These are phyloP conservation scores for Oligophagozyma castellii DNA, from an alignment of 1,139 yeast species.

Conservation along the genomic window DNA sequence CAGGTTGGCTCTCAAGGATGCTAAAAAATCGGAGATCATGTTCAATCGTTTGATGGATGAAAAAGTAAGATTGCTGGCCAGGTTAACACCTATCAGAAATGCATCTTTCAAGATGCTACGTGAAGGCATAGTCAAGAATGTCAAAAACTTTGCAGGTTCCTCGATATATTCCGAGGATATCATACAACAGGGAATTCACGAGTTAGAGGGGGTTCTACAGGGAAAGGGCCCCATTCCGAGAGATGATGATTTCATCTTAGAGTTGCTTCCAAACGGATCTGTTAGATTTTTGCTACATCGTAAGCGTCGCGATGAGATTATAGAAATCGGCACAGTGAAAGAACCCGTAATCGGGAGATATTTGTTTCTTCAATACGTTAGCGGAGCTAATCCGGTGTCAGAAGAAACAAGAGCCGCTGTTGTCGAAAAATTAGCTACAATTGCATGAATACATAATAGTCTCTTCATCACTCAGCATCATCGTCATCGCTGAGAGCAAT, in stretches of 20 bases:
- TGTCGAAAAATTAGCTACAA: slow-evolving; percentile 26
- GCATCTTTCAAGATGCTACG: slow-evolving; percentile 76
- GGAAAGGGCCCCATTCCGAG: slow-evolving; percentile 4
- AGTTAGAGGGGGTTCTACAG: slow-evolving; percentile 3
- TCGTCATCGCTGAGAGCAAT: slow-evolving; percentile 34
- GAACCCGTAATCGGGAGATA: slow-evolving; percentile 37
- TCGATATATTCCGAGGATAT: slow-evolving; percentile 1
- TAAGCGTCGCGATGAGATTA: slow-evolving; percentile 19
- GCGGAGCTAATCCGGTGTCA: slow-evolving; percentile 40
- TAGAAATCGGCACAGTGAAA: slow-evolving; percentile 31
- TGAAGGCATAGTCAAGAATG: slow-evolving; percentile 57
- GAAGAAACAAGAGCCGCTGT: slow-evolving; percentile 22
- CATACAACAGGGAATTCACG: slow-evolving; percentile 1
- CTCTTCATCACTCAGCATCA: slow-evolving; percentile 30
- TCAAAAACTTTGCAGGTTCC: slow-evolving; percentile 2
- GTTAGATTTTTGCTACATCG: slow-evolving; percentile 31
- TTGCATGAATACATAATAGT: slow-evolving; percentile 45
- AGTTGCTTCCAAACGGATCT: slow-evolving; percentile 31
- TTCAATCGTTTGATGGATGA: slow-evolving; percentile 40
- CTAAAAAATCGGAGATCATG: slow-evolving; percentile 37
- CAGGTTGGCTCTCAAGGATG: slow-evolving; percentile 40
- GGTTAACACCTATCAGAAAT: slow-evolving; percentile 71
- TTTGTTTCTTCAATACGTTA: slow-evolving; percentile 40
- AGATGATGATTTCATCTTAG: slow-evolving; percentile 27
- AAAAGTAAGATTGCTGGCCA: slow-evolving; percentile 45